Evolutionary conservation across 1,284 basidiomycete species (phyloP), one percentile per base, ranked within the genome.

Genomic region (Agaricales sp.): DNA sequence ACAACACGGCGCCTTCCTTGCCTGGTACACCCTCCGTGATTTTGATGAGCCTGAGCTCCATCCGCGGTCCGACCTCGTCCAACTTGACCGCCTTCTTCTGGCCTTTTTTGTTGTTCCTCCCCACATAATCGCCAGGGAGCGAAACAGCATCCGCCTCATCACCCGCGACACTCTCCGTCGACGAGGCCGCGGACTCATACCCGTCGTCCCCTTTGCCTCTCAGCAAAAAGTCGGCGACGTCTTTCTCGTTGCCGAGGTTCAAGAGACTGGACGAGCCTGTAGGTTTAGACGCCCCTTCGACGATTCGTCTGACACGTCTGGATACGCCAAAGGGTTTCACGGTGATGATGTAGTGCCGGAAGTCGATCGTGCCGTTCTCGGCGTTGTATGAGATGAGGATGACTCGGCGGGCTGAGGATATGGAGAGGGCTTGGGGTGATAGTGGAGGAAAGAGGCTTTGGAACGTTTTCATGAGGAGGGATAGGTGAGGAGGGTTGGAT

Each of bases 321-420:
- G 93, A 95, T 16, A 99, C 85, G 46, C 95, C 95, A 60, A 94
- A 89, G 1, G 94, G 88, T 59, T 93, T 92, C 50, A 99, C 90
- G 6, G 90, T 87, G 68, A 99, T 98, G 57, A 93, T 76, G 64
- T 87, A 99, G 69, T 99, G 95, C 39, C 95, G 81, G 65, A 94
- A 82, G 60, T 97, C 93, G 61, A 99, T 76, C 4, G 93, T 94
- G 43, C 82, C 85, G 18, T 81, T 85, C 16, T 87, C 82, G 16
- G 87, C 69, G 64, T 94, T 91, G 75, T 98, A 98, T 6, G 93
- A 86, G 50, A 99, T 72, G 50, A 99, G 82, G 25, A 99, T 91
- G 51, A 99, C 87, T 57, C 95, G 82, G 24, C 95, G 87, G 37
- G 89, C 89, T 26, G 83, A 80, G 19, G 89, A 87, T 51, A 93